A percentile compares a stretch with the other conserved stretches of the same genome.
phyloP scores from a whole-genome alignment of 306 rosid genomes.

The Glycyrrhiza uralensis region DNA sequence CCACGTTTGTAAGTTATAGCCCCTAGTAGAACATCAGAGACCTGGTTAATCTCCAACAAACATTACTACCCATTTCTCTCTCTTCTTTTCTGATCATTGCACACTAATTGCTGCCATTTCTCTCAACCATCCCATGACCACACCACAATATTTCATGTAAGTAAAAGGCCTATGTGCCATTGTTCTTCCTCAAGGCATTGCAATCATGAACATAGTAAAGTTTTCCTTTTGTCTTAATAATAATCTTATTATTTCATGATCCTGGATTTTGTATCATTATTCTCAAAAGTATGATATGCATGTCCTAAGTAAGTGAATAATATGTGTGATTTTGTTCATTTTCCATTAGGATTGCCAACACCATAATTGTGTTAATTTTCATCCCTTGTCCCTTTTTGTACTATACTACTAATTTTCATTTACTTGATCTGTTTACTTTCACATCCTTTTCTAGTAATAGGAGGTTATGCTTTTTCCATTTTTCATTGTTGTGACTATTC shows the following conservation, averaged over 20 bases:
- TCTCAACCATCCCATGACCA: constrained; percentile 14
- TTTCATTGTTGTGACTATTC: neutral
- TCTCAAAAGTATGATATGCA: constrained; percentile 2
- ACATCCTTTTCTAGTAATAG: neutral
- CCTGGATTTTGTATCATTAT: neutral
- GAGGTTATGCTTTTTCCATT: neutral
- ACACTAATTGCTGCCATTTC: constrained; percentile 19
- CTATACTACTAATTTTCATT: neutral
- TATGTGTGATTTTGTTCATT: neutral
- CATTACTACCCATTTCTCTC: constrained; percentile 4
- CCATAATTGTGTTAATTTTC: neutral
- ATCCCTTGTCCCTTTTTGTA: neutral
- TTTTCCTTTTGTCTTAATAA: neutral
- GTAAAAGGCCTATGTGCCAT: constrained; percentile 1
- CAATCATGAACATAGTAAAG: neutral
- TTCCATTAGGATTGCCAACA: neutral
- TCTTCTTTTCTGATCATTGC: constrained; percentile 6
- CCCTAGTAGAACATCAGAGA: constrained; percentile 1
- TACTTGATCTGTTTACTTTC: neutral
- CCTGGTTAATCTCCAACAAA: constrained; percentile 25
- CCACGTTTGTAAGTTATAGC: constrained; percentile 41
- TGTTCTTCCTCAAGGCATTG: neutral
- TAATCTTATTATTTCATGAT: neutral
- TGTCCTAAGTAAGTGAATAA: neutral
- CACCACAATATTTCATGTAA: constrained; percentile 10